Percentiles rank a stretch among this genome's conserved stretches.
Conservation (phyloP, 345 rosid genomes). For the Turritis glabra region DNA sequence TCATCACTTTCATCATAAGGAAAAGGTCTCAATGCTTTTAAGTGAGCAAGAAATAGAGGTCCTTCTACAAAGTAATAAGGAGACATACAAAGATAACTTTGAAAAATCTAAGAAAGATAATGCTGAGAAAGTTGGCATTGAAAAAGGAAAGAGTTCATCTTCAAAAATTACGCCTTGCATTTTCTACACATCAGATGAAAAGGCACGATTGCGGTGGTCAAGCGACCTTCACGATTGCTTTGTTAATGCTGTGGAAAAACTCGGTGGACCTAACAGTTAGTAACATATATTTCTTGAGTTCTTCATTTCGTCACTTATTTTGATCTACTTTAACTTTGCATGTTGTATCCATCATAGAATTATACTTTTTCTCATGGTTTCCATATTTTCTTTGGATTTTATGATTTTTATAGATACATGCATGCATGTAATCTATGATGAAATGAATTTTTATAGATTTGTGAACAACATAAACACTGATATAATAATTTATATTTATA, state of each 20-base stretch:
- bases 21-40: slow-evolving; percentile 14
- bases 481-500: neutral
- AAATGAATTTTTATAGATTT: neutral
- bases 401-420: neutral
- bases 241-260: slow-evolving; percentile 25
- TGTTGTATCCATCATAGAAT: neutral
- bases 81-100: neutral
- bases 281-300: neutral
- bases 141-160: slow-evolving; percentile 21
- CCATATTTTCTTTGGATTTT: neutral
- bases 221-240: slow-evolving; percentile 35
- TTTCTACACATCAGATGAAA: slow-evolving; percentile 31
- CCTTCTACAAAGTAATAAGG: neutral
- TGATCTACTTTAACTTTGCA: slow-evolving; percentile 4
- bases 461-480: neutral
- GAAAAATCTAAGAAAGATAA: neutral
- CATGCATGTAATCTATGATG: slow-evolving; percentile 17
- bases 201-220: slow-evolving; percentile 36
- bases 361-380: neutral
- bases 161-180: slow-evolving; percentile 31
- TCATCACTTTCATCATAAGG: neutral
- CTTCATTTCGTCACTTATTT: neutral
- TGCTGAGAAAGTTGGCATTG: neutral
- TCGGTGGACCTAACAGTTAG: slow-evolving; percentile 37
- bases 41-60: slow-evolving; percentile 7